Base-by-base conservation (phyloP, 108 stramenopile species). In the Pseudonitzschia multistriata region DNA sequence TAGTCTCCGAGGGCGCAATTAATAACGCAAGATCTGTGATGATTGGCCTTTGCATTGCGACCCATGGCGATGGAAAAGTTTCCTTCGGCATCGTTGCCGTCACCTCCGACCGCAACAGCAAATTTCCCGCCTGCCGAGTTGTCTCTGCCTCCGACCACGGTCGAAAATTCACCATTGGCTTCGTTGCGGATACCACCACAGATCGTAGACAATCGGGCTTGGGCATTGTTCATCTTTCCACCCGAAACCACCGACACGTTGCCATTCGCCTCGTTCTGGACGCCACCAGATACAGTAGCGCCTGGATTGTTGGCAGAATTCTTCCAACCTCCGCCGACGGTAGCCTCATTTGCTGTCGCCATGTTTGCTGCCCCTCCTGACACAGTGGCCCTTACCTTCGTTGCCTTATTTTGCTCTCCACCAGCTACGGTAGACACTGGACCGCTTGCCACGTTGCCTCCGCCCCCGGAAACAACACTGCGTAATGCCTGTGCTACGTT, bases 1-100 rank as follows among this genome's bases (percentile, higher is more conserved):
- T 53, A 8, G 52, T 53, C 52, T 24, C 52, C 52, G 19, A 13
- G 8, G 10, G 13, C 13, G 40, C 40, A 42, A 53, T 53, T 53
- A 0, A 53, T 53, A n/a, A 53, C 22, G 2, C 52, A 53, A 24
- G 17, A 19, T 53, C 52, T 13, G 24, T 53, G 11, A n/a, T 53
- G 52, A 13, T n/a, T 53, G 11, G 24, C 52, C 0, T 1, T n/a
- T n/a, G 52, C 52, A 8, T 53, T 53, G 8, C 52, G 52, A n/a
- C 52, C 52, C 52, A 53, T 53, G 22, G 52, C 52, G 8, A 53
- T 22, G 8, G 52, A 53, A 53, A 53, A 53, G 10, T 2, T 53
- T 8, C 52, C 52, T 10, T 17, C 11, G 24, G 52, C n/a, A 0
- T 25, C n/a, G 24, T 53, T 53, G 8, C 22, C 17, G n/a, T 53